Base-by-base conservation (phyloP, 2,329 filamentous ascomycete genomes). In the Fusarium siculi region DNA sequence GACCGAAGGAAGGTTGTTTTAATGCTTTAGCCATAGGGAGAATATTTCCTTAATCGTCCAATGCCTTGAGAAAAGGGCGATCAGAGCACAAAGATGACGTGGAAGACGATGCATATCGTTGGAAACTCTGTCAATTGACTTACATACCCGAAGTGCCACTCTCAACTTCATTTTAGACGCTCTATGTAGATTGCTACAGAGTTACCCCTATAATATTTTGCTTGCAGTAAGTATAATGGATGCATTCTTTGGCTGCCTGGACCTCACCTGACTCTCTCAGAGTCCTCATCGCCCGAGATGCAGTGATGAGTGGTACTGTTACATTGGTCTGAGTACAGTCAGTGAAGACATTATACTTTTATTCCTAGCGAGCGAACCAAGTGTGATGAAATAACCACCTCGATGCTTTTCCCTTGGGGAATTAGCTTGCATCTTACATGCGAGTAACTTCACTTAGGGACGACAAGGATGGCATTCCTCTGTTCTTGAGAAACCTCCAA, bases 1-100 rank as follows among this genome's bases (percentile, higher is more conserved):
- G 53, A 19, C 68, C 63, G 23, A 72, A 72, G 40, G 57, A 72
- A 10, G 44, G 58, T n/a, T 44, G 53, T 6, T 68, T 64, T 19
- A 43, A 18, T 16, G 44, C 8, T n/a, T 25, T 50, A 3, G 25
- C n/a, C 54, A 68, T 72, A 32, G 3, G 19, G 11, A 9, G 9
- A 18, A 18, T 15, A 4, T 5, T 15, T 16, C 7, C 5, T 25
- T 2, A 16, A 21, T 7, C 9, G 9, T 25, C 9, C 14, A 10
- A 18, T 15, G 4, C n/a, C 16, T 7, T 11, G 9, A 46, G 19
- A 21, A 18, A 25, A 37, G 14, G 23, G 32, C n/a, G 14, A 25
- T 28, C 1, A 14, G 18, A 9, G 7, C 2, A 25, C 12, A 28
- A 14, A 30, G 21, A 14, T 2, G 32, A 30, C 32, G 6, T 4